phyloP scores from a whole-genome alignment of 75 land plant genomes.

The Pinus taeda region DNA sequence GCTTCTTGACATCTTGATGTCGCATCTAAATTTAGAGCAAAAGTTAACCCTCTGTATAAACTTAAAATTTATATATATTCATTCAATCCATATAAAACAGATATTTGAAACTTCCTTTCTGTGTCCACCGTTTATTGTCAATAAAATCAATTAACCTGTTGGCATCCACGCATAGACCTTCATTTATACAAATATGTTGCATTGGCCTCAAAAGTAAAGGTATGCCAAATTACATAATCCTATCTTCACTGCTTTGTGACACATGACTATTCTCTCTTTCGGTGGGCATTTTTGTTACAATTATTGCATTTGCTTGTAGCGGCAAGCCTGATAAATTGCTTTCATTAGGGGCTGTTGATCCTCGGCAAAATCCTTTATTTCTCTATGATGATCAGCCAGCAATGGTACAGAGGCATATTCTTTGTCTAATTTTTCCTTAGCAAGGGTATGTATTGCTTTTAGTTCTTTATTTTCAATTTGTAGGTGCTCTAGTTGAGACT shows the following conservation, averaged over 20 bases:
- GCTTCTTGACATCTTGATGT: too few species aligned
- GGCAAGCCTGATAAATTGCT: conserved; percentile 6
- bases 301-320: not conserved
- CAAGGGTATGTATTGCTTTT: conserved; percentile 3
- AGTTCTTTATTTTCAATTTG: conserved; percentile 1
- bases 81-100: too few species aligned
- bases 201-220: too few species aligned
- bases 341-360: conserved; percentile 1
- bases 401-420: conserved; percentile 6
- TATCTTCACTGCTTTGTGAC: not conserved
- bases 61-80: too few species aligned
- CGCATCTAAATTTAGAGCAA: too few species aligned
- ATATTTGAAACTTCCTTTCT: too few species aligned
- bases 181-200: too few species aligned
- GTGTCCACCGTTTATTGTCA: too few species aligned
- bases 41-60: too few species aligned
- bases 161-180: too few species aligned
- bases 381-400: not conserved
- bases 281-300: not conserved
- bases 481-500: conserved; percentile 9
- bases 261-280: not conserved
- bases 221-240: not conserved
- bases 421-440: conserved; percentile 3
- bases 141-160: too few species aligned
- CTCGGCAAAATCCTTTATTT: not conserved